Evolutionary conservation across 2,329 filamentous ascomycete species (phyloP), one percentile per base, ranked within the genome.

Genomic region (Xylaria sp.): DNA sequence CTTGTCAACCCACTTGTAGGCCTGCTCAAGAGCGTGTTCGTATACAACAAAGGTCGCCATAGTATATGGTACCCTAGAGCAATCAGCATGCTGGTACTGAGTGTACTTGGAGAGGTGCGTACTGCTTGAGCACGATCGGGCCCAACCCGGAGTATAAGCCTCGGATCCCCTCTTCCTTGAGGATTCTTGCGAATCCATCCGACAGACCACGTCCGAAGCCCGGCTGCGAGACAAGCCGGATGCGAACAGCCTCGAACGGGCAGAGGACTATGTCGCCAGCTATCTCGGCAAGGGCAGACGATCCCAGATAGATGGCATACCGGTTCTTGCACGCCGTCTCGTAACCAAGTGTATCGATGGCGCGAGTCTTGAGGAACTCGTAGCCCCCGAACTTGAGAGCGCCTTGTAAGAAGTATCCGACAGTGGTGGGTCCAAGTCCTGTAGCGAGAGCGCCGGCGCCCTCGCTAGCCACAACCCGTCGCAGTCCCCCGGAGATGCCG

Each of bases 371-470:
- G 66, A 76, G 71, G 63, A 73, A 75, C 61, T 76, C 73, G 55
- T 76, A 75, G 1, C 74, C 73, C 17, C 73, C 74, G 50, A 75
- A 75, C 55, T 76, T 76, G 68, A 75, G 71, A 1, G 73, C 74
- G 24, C 74, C 73, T 51, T 76, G 74, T 9, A 76, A 63, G 66
- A 75, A 75, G 59, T 76, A 76, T 54, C 72, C 75, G 3, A 70
- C 68, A 9, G 74, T 65, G n/a, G 74, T 76, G 21, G 74, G 74
- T 2, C 74, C 75, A 24, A 74, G 67, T 39, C 75, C 75, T 3
- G 74, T 75, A n/a, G 71, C 47, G 21, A 76, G 71, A 34, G 75
- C 72, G 17, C 61, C 61, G 27, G 72, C 70, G 7, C 73, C 71
- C 24, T 75, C 73, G 51, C 42, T 55, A 5, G 61, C 64, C 36